These are phyloP conservation scores for Thalassiosira profunda DNA, from an alignment of 108 stramenopile species.

Conservation along the genomic window DNA sequence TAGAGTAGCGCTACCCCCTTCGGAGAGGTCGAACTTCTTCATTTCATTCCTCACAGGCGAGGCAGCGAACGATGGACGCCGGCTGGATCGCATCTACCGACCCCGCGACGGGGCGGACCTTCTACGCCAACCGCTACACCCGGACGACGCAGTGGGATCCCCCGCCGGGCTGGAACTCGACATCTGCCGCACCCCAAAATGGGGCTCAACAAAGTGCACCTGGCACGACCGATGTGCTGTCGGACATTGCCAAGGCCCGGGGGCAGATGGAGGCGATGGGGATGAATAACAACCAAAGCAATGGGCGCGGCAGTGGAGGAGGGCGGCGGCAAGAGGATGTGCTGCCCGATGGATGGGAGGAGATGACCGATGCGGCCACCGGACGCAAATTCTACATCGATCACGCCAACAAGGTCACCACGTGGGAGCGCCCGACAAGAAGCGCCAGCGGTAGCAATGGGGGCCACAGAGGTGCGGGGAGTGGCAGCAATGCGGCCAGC, in stretches of 20 bases:
- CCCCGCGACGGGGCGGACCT: conserved; percentile 65
- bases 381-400: conserved; percentile 90
- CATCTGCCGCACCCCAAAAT: conserved; percentile 1
- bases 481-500: background rate
- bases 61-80: too few relatives aligned
- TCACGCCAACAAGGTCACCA: conserved; percentile 82
- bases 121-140: conserved; percentile 78
- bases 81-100: conserved; percentile 81
- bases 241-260: conserved; percentile 6
- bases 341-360: conserved; percentile 90
- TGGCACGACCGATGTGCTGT: too few relatives aligned
- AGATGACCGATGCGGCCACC: conserved; percentile 72
- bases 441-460: background rate
- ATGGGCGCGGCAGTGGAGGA: conserved; percentile 11
- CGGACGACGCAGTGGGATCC: conserved; percentile 87
- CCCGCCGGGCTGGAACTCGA: conserved; percentile 62
- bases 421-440: conserved; percentile 47
- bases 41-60: too few relatives aligned
- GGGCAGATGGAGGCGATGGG: background rate
- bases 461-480: background rate
- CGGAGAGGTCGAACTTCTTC: too few relatives aligned
- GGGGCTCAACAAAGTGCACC: background rate
- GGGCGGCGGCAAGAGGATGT: background rate
- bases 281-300: conserved; percentile 27
- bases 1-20: too few relatives aligned